phyloP scores from a whole-genome alignment of 2,329 filamentous ascomycete genomes.

The Phialocephala sp. region DNA sequence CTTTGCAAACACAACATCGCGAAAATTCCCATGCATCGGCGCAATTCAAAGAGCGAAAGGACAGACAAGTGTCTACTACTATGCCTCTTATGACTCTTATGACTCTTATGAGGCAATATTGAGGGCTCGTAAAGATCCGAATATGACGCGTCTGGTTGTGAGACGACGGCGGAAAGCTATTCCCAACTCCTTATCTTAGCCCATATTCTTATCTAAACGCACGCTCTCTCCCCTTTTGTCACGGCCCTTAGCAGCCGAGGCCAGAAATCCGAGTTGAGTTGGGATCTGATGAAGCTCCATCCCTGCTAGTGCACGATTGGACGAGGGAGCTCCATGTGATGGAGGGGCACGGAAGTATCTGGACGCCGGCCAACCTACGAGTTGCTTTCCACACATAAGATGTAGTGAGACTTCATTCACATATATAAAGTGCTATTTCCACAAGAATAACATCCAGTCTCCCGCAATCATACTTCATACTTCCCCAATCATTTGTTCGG shows the following conservation, averaged over 20 bases:
- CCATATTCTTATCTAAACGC: not conserved
- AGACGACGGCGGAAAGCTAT: not conserved
- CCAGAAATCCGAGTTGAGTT: not conserved
- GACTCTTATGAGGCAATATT: not conserved
- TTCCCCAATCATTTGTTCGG: not conserved
- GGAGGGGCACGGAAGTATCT: not conserved
- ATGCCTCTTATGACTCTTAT: not conserved
- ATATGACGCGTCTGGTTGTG: not conserved
- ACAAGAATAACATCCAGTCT: not conserved
- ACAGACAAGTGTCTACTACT: not conserved
- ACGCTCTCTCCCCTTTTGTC: not conserved
- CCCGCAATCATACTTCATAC: not conserved
- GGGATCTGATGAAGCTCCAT: not conserved
- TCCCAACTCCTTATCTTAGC: not conserved
- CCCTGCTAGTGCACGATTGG: constrained; percentile 2
- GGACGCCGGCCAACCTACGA: not conserved
- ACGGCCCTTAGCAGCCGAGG: not conserved
- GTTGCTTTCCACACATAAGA: not conserved
- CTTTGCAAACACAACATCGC: not conserved
- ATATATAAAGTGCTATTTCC: not conserved
- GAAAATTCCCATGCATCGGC: not conserved
- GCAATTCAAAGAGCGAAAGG: not conserved
- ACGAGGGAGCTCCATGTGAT: not conserved
- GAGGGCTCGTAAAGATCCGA: not conserved
- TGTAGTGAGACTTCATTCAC: not conserved